These are phyloP conservation scores for Trichomonascaceae sp. DNA, from an alignment of 1,139 yeast genomes.

Conservation along the genomic window DNA sequence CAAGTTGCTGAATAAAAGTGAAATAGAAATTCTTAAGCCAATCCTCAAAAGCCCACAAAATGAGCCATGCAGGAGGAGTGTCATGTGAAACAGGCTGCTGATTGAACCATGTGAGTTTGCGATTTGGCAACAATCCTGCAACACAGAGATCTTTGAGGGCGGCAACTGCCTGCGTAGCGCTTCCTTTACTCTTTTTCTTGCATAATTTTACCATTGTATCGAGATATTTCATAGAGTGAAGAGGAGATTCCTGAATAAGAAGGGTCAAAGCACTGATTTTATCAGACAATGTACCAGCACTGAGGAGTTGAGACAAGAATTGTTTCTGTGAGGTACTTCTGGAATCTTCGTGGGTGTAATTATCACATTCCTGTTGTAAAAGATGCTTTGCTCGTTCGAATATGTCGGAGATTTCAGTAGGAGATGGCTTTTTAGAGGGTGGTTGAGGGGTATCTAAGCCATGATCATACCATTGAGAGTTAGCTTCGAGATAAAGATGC, in stretches of 20 bases:
- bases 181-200: conserved; percentile 87
- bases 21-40: conserved; percentile 73
- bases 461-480: conserved; percentile 70
- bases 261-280: conserved; percentile 91
- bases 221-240: conserved; percentile 79
- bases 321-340: conserved; percentile 78
- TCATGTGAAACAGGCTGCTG: conserved; percentile 57
- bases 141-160: conserved; percentile 85
- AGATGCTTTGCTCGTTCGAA: conserved; percentile 61
- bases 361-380: conserved; percentile 63
- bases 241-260: conserved; percentile 89
- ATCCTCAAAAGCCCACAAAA: conserved; percentile 83
- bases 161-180: conserved; percentile 83
- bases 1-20: conserved; percentile 62
- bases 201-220: conserved; percentile 74
- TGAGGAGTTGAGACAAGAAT: conserved; percentile 81
- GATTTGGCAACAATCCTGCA: conserved; percentile 68
- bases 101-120: conserved; percentile 74
- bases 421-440: conserved; percentile 39
- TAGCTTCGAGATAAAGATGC: conserved; percentile 54
- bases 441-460: conserved; percentile 39
- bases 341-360: conserved; percentile 70
- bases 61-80: conserved; percentile 43
- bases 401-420: conserved; percentile 49
- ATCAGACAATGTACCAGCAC: conserved; percentile 93